These are phyloP conservation scores for Murraya koenigii DNA, from an alignment of 345 rosid species.

Conservation along the genomic window DNA sequence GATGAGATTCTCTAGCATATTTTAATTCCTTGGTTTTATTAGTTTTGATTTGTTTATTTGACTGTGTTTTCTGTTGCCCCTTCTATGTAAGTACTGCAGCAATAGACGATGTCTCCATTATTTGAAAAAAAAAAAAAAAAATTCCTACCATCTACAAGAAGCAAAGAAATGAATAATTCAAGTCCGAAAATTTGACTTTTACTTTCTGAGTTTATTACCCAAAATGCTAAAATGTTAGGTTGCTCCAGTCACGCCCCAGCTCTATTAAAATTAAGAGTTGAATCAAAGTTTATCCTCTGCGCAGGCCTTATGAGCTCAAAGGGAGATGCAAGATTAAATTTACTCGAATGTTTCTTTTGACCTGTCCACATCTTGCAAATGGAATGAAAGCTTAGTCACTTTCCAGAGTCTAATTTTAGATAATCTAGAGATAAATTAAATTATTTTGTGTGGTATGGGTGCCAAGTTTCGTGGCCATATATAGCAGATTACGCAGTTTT, in stretches of 20 bases:
- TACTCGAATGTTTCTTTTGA: not conserved
- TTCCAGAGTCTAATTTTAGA: not conserved
- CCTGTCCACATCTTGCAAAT: not conserved
- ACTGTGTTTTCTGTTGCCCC: not conserved
- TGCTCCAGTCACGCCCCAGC: not conserved
- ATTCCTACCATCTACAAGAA: too few relatives aligned
- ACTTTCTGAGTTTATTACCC: too few relatives aligned
- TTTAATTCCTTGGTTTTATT: too few relatives aligned
- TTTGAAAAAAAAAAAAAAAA: too few relatives aligned
- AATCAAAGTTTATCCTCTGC: not conserved
- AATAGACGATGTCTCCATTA: not conserved
- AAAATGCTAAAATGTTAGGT: too few relatives aligned
- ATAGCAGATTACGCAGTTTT: not conserved
- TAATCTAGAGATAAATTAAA: not conserved
- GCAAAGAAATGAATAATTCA: not conserved
- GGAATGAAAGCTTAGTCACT: not conserved
- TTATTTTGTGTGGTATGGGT: not conserved
- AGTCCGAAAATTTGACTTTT: not conserved
- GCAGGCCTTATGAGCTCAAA: not conserved
- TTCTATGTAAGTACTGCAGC: not conserved
- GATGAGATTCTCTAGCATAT: too few relatives aligned
- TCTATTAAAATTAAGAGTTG: not conserved
- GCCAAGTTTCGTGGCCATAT: not conserved
- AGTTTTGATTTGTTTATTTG: not conserved
- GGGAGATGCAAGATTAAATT: not conserved